Evolutionary conservation across 2,329 filamentous ascomycete species (phyloP).

Genomic region (Botryosphaeria agaves): DNA sequence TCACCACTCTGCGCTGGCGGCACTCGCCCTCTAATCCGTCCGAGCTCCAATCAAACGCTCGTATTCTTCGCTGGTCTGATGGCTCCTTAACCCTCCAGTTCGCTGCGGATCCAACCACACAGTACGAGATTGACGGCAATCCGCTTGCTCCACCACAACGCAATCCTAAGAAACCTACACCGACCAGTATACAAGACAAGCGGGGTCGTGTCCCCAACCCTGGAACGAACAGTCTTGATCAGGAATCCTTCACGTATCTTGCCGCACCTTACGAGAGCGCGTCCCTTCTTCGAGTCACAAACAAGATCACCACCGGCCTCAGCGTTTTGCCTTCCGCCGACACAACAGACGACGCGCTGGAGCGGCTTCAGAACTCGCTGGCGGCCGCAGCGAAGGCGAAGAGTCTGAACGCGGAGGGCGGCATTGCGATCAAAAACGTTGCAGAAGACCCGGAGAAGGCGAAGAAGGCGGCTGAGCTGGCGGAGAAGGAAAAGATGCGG

Average conservation of each 20-base stretch:
- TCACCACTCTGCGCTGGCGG: constrained; percentile 52
- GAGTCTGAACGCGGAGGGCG: constrained; percentile 31
- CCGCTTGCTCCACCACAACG: constrained; percentile 43
- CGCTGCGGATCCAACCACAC: constrained; percentile 46
- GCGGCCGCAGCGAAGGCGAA: constrained; percentile 42
- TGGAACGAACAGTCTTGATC: too few relatives aligned
- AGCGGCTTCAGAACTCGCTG: constrained; percentile 49
- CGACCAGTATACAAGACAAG: constrained; percentile 17
- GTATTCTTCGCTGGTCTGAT: constrained; percentile 62
- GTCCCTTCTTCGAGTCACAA: constrained; percentile 52
- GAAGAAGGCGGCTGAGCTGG: constrained; percentile 54
- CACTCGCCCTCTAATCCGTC: constrained; percentile 47
- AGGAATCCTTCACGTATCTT: constrained; percentile 62
- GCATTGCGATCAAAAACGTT: constrained; percentile 49
- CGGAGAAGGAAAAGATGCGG: constrained; percentile 56
- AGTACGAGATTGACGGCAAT: constrained; percentile 60
- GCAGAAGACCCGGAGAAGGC: constrained; percentile 59
- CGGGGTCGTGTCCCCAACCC: constrained; percentile 22
- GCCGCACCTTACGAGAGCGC: constrained; percentile 52
- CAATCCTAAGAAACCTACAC: constrained; percentile 31
- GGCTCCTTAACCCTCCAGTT: constrained; percentile 61
- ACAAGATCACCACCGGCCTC: constrained; percentile 59
- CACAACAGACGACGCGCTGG: constrained; percentile 53
- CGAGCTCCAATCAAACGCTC: constrained; percentile 56
- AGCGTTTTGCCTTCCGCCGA: constrained; percentile 49